A percentile compares a stretch with the other conserved stretches of the same genome.
Evolutionary conservation across 2,329 filamentous ascomycete species (phyloP).

Genomic region (Bertia moriformis): DNA sequence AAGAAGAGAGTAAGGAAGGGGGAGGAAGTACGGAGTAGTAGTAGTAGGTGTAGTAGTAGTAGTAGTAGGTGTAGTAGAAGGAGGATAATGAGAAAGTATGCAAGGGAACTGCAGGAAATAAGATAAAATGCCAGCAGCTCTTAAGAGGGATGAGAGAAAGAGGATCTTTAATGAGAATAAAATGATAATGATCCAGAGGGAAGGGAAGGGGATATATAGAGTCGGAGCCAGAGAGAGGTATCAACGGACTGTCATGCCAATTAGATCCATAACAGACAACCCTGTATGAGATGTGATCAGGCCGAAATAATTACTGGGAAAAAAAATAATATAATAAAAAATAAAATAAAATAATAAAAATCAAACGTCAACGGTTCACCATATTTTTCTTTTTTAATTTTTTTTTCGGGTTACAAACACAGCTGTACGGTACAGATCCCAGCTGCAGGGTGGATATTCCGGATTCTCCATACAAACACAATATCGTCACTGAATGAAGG

Average conservation of each 20-base stretch:
- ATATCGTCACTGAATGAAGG: too few species aligned
- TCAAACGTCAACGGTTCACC: constrained; percentile 2
- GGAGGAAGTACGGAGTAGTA: too few species aligned
- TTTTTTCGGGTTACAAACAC: too few species aligned
- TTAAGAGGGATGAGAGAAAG: not conserved
- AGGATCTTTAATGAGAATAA: constrained; percentile 2
- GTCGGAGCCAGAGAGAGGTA: constrained; percentile 3
- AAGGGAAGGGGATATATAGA: constrained; percentile 3
- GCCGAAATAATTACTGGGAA: constrained; percentile 6
- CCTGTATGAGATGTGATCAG: too few species aligned
- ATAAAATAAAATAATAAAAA: constrained; percentile 3
- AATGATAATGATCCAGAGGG: constrained; percentile 1
- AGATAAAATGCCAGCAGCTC: not conserved
- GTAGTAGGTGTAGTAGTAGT: too few species aligned
- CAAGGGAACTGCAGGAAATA: not conserved
- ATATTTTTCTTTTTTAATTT: constrained; percentile 3
- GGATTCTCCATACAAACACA: too few species aligned
- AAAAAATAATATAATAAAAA: constrained; percentile 6
- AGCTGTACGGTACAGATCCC: too few species aligned
- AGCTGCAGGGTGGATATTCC: too few species aligned
- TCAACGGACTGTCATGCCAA: constrained; percentile 6
- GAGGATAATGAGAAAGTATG: not conserved
- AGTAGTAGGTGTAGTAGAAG: too few species aligned
- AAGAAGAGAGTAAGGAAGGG: too few species aligned
- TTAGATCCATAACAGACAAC: too few species aligned